phyloP scores from a whole-genome alignment of 1,284 basidiomycete genomes.

The Apiotrichum mycotoxinovorans region DNA sequence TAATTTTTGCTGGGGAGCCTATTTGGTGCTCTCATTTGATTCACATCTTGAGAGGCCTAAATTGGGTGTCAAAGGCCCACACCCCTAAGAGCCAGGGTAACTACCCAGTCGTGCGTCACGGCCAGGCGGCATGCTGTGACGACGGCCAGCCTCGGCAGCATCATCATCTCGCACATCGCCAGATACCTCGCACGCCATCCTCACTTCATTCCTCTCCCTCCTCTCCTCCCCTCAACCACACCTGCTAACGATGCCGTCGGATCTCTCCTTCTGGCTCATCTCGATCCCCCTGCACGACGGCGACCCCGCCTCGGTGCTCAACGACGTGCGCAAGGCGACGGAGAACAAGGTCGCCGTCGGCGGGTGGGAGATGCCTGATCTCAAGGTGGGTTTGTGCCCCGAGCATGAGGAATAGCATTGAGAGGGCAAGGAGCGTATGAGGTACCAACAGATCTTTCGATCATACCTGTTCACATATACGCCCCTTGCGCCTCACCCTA shows the following conservation, averaged over 20 bases:
- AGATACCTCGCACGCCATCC: too few relatives aligned
- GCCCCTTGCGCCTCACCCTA: too few relatives aligned
- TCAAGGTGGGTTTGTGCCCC: slow-evolving; percentile 50
- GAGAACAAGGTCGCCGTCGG: slow-evolving; percentile 44
- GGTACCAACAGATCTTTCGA: background rate
- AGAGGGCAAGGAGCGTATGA: too few relatives aligned
- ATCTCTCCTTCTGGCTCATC: slow-evolving; percentile 56
- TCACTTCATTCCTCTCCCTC: background rate
- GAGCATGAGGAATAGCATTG: too few relatives aligned
- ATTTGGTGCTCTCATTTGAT: too few relatives aligned
- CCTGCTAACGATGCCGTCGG: slow-evolving; percentile 51
- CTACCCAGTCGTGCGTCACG: background rate
- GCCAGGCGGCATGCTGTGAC: background rate
- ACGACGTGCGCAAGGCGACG: slow-evolving; percentile 48
- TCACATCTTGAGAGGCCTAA: too few relatives aligned
- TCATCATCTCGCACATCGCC: background rate
- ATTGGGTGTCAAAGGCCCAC: too few relatives aligned
- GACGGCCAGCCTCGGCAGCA: background rate
- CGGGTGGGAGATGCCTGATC: slow-evolving; percentile 47
- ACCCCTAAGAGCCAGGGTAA: background rate
- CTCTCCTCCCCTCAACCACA: background rate
- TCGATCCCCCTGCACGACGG: slow-evolving; percentile 54
- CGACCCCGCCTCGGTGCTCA: slow-evolving; percentile 52
- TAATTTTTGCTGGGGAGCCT: too few relatives aligned
- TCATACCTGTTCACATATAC: too few relatives aligned